phyloP scores from a whole-genome alignment of 2,329 filamentous ascomycete genomes.

The Ophiostoma novo-ulmi region DNA sequence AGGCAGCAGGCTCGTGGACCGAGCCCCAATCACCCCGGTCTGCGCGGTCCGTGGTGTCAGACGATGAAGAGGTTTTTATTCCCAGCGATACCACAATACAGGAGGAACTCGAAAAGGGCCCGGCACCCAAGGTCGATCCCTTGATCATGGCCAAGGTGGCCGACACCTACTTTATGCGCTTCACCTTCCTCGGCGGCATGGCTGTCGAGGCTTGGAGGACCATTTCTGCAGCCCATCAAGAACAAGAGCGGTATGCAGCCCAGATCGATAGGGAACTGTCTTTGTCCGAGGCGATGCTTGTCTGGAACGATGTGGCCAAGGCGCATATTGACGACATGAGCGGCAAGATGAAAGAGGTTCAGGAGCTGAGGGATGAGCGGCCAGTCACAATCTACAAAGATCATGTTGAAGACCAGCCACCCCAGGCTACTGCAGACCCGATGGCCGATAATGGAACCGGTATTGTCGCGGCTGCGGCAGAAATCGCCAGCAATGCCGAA shows the following conservation, averaged over 20 bases:
- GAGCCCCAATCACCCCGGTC: constrained; percentile 22
- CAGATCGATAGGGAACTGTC: constrained; percentile 27
- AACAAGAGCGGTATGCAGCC: constrained; percentile 23
- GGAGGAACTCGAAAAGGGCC: constrained; percentile 27
- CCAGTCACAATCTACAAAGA: neutral
- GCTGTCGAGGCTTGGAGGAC: constrained; percentile 22
- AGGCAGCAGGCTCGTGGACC: constrained; percentile 18
- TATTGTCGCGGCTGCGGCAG: neutral
- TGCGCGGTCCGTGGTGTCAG: constrained; percentile 1
- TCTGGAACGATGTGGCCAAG: constrained; percentile 23
- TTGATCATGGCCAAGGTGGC: constrained; percentile 28
- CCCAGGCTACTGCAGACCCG: neutral
- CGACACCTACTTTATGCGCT: constrained; percentile 27
- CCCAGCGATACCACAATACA: constrained; percentile 32
- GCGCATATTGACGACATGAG: neutral
- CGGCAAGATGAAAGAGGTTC: neutral
- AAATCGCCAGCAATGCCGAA: neutral
- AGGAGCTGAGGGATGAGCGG: constrained; percentile 5
- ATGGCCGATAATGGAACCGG: neutral
- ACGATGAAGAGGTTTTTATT: constrained; percentile 20
- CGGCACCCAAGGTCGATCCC: constrained; percentile 27
- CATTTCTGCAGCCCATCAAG: neutral
- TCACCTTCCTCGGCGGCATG: constrained; percentile 24
- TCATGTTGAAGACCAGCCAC: neutral
- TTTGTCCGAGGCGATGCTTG: constrained; percentile 25